Evolutionary conservation across 441 rosid genomes (phyloP), one percentile per base, ranked within the genome.

Genomic region (Lepidium campestre): DNA sequence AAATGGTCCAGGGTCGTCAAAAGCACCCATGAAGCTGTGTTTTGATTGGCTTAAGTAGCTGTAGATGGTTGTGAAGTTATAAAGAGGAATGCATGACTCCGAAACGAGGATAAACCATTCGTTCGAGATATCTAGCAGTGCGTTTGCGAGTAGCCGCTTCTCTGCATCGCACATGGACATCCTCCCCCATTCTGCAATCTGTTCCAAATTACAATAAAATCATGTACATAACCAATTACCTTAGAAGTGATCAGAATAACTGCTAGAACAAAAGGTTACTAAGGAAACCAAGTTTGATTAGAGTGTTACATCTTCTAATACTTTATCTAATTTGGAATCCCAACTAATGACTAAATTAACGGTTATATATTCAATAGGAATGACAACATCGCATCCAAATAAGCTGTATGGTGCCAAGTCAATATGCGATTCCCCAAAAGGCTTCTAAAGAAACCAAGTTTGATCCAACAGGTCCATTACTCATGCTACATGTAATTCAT

Each of bases 151-250:
- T 47, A 93, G 96, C 67, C 99, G 83, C 74, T 77, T 82, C 72
- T 91, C 96, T 1, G 95, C 95, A 70, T 93, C 97, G 13, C 97
- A 90, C 87, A 93, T 93, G 40, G 87, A 83, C 98, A 93, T 93
- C 80, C 74, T 87, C 57, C 98, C 98, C 98, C 98, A 93, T 72
- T 90, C 91, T 58, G 96, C 75, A 13, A 82, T 79, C 97, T 93
- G 83, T 49, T 34, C 50, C 59, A 41, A 47, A 67, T 39, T 31
- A 56, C 48, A 68, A 47, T 4, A 7, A 23, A 23, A 57, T 32
- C 32, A 67, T 39, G 4, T 55, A 19, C 37, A 45, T 9, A 42
- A 42, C 35, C 44, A 14, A n/a, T 7, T 52, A 73, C 17, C 41
- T 10, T 6, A 52, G 10, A 56, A 19, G 41, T 41, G 10, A 66